Percentiles rank a stretch among this genome's conserved stretches.
phyloP scores from a whole-genome alignment of 345 rosid species.

The Salix purpurea region DNA sequence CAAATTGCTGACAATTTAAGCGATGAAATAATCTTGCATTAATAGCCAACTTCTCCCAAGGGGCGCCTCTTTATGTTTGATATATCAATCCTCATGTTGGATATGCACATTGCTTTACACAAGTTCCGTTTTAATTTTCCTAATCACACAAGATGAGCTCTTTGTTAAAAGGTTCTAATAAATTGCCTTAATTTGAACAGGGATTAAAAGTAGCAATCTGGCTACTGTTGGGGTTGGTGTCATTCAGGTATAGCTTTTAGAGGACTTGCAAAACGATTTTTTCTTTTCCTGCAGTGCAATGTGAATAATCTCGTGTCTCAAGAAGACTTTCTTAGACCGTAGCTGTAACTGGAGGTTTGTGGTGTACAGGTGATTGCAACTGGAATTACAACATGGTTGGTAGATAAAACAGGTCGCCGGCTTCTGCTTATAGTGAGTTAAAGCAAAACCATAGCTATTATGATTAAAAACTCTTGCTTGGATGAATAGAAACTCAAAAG shows the following conservation, averaged over 20 bases:
- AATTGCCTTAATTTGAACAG: conserved; percentile 36
- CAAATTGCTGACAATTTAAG: not conserved
- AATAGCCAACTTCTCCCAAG: not conserved
- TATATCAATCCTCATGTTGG: not conserved
- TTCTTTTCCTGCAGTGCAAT: not conserved
- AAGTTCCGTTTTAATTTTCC: not conserved
- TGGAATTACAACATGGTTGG: conserved; percentile 78
- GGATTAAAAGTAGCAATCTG: conserved; percentile 69
- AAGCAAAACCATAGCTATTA: conserved; percentile 5
- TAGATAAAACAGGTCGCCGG: conserved; percentile 83
- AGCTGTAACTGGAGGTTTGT: not conserved
- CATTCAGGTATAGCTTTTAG: conserved; percentile 59
- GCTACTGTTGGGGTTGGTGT: conserved; percentile 88
- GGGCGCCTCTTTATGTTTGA: not conserved
- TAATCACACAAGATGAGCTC: not conserved
- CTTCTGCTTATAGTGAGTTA: conserved; percentile 77
- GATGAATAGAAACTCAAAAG: not conserved
- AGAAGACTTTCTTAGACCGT: not conserved
- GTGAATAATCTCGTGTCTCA: not conserved
- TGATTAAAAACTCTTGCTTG: not conserved
- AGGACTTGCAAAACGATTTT: not conserved
- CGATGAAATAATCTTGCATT: not conserved
- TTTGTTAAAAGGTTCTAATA: conserved; percentile 7
- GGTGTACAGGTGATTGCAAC: conserved; percentile 74
- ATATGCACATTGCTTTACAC: not conserved